These are phyloP conservation scores for Trichoderma semiorbis DNA, from an alignment of 2,329 filamentous ascomycete genomes.

Conservation along the genomic window DNA sequence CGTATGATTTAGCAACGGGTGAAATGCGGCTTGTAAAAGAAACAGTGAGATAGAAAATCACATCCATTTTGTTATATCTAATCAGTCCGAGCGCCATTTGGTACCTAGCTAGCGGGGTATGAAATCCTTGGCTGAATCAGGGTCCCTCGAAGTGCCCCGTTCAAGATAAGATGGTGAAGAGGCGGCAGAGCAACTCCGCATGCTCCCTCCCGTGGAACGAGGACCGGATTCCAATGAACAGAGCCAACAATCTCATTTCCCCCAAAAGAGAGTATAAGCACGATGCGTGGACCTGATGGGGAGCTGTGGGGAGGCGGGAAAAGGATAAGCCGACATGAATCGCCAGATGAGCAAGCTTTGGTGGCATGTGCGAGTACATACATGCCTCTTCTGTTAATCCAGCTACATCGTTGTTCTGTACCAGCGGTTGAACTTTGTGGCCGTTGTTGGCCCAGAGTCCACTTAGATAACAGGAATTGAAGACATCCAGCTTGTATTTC, in stretches of 20 bases:
- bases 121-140: constrained; percentile 55
- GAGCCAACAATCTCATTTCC: constrained; percentile 66
- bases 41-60: neutral
- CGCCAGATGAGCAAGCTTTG: neutral
- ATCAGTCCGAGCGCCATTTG: constrained; percentile 1
- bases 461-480: neutral
- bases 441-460: neutral
- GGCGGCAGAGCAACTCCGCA: constrained; percentile 64
- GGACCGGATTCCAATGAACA: constrained; percentile 49
- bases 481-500: neutral
- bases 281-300: constrained; percentile 13
- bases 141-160: constrained; percentile 57
- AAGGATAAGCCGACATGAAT: constrained; percentile 8
- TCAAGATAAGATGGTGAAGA: neutral
- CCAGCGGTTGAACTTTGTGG: neutral
- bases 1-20: neutral
- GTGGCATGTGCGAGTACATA: neutral
- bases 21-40: neutral
- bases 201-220: constrained; percentile 47
- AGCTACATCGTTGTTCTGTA: neutral
- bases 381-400: neutral
- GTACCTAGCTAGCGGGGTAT: constrained; percentile 27
- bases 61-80: neutral
- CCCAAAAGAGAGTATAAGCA: constrained; percentile 46
- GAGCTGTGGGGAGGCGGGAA: constrained; percentile 8